phyloP scores from a whole-genome alignment of 371 early-diverging fungal species.

The Mortierella sp. region DNA sequence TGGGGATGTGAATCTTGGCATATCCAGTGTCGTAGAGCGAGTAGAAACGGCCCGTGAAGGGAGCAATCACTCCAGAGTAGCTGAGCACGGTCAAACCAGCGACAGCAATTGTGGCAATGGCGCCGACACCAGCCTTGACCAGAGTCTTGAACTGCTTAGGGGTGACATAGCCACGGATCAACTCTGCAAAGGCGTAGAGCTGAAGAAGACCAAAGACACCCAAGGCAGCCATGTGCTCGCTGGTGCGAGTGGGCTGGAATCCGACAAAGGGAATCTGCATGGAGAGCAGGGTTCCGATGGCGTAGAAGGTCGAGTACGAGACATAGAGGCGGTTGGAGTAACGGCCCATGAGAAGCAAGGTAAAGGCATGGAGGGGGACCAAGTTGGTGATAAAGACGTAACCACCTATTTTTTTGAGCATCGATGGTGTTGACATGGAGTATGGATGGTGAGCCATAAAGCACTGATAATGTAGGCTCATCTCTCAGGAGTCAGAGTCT shows the following conservation, averaged over 20 bases:
- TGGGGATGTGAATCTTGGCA: constrained; percentile 98
- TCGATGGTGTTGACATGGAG: too few relatives aligned
- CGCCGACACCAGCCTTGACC: constrained; percentile 72
- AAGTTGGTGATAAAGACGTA: constrained; percentile 99
- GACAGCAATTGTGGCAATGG: constrained; percentile 60
- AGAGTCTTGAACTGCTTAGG: constrained; percentile 86
- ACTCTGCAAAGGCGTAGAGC: constrained; percentile 89
- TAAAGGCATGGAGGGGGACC: constrained; percentile 97
- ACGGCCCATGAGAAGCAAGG: constrained; percentile 94
- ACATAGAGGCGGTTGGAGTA: constrained; percentile 94
- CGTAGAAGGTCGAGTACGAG: constrained; percentile 97
- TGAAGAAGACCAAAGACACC: constrained; percentile 95
- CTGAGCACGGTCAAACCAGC: constrained; percentile 77
- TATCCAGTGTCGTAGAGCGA: constrained; percentile 99
- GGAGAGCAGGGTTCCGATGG: constrained; percentile 93
- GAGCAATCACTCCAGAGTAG: constrained; percentile 90
- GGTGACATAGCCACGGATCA: constrained; percentile 83
- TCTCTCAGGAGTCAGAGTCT: too few relatives aligned
- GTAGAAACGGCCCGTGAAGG: constrained; percentile 99
- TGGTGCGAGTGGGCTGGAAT: constrained; percentile 95
- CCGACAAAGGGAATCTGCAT: constrained; percentile 99
- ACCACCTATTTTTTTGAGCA: constrained; percentile 62
- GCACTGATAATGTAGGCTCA: too few relatives aligned
- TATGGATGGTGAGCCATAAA: background rate
- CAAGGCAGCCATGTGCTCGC: constrained; percentile 99